Evolutionary conservation across 176 grass and related monocot genomes (phyloP).

Genomic region (Puya raimondii): DNA sequence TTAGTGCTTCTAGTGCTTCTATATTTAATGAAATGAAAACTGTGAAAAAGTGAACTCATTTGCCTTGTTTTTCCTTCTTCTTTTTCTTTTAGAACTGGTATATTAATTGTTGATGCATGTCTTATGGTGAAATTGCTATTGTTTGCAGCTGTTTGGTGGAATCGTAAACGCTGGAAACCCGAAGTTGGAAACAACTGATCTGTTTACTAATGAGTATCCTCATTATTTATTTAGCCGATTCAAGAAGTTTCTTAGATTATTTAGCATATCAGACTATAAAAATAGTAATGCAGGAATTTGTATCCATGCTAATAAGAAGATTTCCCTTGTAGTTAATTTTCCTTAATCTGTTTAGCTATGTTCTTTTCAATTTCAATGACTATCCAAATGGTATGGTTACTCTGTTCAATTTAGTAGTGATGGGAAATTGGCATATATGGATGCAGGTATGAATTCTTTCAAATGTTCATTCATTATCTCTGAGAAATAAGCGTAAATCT

Average conservation of each 20-base stretch:
- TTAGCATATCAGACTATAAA: neutral
- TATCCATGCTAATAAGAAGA: neutral
- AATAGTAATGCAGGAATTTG: too few species aligned
- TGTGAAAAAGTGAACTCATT: neutral
- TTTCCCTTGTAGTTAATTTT: conserved; percentile 10
- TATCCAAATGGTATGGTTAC: conserved; percentile 98
- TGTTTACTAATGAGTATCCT: conserved; percentile 81
- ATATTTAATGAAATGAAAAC: neutral
- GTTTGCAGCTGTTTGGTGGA: conserved; percentile 88
- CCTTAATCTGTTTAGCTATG: conserved; percentile 76
- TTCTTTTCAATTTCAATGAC: conserved; percentile 98
- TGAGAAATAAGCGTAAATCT: neutral
- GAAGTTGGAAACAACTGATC: conserved; percentile 58
- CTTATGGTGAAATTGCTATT: conserved; percentile 14
- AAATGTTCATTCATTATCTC: conserved; percentile 3
- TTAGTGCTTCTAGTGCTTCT: neutral
- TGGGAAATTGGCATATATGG: conserved; percentile 93
- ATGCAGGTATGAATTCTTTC: conserved; percentile 61
- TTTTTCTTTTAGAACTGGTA: neutral
- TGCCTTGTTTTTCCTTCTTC: neutral
- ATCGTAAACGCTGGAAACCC: conserved; percentile 73
- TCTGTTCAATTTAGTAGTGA: conserved; percentile 90
- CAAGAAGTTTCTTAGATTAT: neutral
- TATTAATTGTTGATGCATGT: conserved; percentile 9
- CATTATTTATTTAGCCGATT: conserved; percentile 9